Evolutionary conservation across 164 flowering plant genomes (phyloP), one percentile per base, ranked within the genome.

Genomic region (Berberis vulgaris): DNA sequence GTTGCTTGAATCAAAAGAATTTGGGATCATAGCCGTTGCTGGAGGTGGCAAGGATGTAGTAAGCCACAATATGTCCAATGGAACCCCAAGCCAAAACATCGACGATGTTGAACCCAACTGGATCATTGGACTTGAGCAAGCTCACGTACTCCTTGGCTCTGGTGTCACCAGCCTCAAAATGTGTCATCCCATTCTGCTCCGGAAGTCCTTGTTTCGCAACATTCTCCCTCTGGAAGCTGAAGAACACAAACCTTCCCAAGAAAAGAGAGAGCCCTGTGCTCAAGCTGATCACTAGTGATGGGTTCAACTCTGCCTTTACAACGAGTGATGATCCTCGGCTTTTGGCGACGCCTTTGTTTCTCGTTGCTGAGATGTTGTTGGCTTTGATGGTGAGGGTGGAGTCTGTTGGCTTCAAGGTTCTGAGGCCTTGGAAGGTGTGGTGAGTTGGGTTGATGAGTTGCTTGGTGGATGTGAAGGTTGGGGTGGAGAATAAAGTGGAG

Each of bases 71-170:
- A 67, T 94, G 98, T 39, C 98, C 98, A 41, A 94, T 88, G 64
- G 97, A 90, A 0, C 98, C 98, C 98, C 98, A 94, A 42, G 98
- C 98, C 10, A 94, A 85, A 9, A 94, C 96, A 62, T 94, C 98
- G 1, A 94, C 98, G 59, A 94, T 83, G 84, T 94, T 94, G 73
- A 94, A 94, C 2, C 98, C 98, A 42, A 88, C 92, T 0, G 98
- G 98, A 64, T 94, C 98, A 57, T 94, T 94, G 7, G 98, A 94
- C 59, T 94, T 90, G 61, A 94, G 78, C 49, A 94, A 74, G 72
- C 96, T 88, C 1, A 94, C 93, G 65, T 90, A 94, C 80, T 94
- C 98, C 77, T 94, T 87, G 49, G 98, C 98, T 9, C 98, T 67
- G 0, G 68, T 63, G 61, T 94, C 98, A 0, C 98, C 98, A 0